Evolutionary conservation across 345 rosid species (phyloP).

Genomic region (Salix suchowensis): DNA sequence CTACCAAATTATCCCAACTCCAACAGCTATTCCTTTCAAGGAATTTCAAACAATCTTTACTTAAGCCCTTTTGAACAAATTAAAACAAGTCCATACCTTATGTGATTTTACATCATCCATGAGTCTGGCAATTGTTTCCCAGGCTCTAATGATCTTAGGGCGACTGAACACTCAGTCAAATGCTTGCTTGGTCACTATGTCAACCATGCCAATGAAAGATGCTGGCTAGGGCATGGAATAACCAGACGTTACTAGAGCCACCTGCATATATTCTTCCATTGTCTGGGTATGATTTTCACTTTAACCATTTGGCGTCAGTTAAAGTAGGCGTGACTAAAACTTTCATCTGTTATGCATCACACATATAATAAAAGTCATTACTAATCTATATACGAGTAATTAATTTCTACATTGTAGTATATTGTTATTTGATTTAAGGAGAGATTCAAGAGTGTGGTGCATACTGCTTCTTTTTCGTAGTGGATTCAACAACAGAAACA

Average conservation of each 20-base stretch:
- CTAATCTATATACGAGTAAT: neutral
- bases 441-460: neutral
- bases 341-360: conserved; percentile 5
- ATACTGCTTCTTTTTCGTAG: neutral
- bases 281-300: conserved; percentile 15
- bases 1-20: neutral
- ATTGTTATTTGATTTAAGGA: neutral
- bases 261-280: conserved; percentile 25
- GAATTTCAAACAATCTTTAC: neutral
- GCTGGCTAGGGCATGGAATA: conserved; percentile 12
- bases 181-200: conserved; percentile 7
- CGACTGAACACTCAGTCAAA: conserved; percentile 14
- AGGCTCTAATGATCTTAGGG: conserved; percentile 19
- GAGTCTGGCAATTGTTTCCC: conserved; percentile 15
- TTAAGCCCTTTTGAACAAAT: too few relatives aligned
- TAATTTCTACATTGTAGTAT: neutral
- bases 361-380: neutral
- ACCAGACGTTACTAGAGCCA: conserved; percentile 7
- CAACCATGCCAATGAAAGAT: conserved; percentile 25
- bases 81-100: neutral
- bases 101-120: conserved; percentile 27
- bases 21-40: too few relatives aligned
- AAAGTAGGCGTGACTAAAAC: conserved; percentile 8
- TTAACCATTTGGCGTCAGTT: conserved; percentile 31
- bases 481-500: neutral